Evolutionary conservation across 306 rosid genomes (phyloP).

Genomic region (Cicer cuneatum): DNA sequence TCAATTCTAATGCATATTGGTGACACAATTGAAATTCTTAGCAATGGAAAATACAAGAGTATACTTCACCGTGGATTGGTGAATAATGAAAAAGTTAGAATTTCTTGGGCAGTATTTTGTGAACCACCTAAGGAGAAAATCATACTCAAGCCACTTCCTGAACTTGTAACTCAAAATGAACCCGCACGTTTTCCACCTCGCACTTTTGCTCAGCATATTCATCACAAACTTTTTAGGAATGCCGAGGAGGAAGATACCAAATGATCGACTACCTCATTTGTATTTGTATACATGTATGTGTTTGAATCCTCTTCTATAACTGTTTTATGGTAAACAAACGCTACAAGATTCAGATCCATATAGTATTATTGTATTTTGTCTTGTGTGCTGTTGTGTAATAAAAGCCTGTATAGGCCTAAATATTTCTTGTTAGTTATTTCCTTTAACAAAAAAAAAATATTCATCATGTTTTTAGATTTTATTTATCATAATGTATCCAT

Average conservation of each 20-base stretch:
- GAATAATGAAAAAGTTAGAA: constrained; percentile 85
- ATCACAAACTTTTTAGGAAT: constrained; percentile 78
- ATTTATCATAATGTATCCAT: not conserved
- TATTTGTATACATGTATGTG: too few species aligned
- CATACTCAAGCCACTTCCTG: constrained; percentile 72
- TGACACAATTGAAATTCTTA: constrained; percentile 79
- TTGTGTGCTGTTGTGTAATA: not conserved
- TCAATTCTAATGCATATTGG: constrained; percentile 89
- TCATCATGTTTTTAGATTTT: constrained; percentile 4
- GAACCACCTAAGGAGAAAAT: constrained; percentile 94
- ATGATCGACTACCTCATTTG: not conserved
- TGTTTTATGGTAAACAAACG: too few species aligned
- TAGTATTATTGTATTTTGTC: not conserved
- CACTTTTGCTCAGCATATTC: constrained; percentile 82
- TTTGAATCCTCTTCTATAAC: too few species aligned
- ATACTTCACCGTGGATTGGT: constrained; percentile 85
- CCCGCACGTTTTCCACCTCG: constrained; percentile 75
- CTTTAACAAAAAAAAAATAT: not conserved
- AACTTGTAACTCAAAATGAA: constrained; percentile 56
- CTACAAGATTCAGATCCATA: too few species aligned
- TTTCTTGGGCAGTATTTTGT: constrained; percentile 91
- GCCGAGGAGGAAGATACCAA: constrained; percentile 32
- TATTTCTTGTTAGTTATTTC: constrained; percentile 21
- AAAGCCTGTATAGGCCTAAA: constrained; percentile 18
- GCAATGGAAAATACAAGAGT: constrained; percentile 83